Percentiles rank a stretch among this genome's conserved stretches.
phyloP scores from a whole-genome alignment of 768 basidiomycete genomes.

The Polyporus arcularius region DNA sequence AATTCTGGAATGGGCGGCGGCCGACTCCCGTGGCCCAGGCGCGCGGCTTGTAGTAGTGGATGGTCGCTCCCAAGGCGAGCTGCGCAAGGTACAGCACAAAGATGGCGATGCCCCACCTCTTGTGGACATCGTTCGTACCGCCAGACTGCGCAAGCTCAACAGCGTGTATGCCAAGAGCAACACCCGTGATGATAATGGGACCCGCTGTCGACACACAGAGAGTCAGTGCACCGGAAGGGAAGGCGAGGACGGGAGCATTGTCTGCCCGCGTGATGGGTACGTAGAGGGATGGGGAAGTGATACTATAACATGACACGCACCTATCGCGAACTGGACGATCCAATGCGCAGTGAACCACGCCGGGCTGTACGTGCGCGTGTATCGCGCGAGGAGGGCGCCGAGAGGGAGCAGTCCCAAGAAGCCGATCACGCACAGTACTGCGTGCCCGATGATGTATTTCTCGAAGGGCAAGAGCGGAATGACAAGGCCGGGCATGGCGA shows the following conservation, averaged over 20 bases:
- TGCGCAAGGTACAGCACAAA: conserved; percentile 56
- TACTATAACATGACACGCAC: conserved; percentile 1
- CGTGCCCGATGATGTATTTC: conserved; percentile 52
- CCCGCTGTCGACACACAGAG: conserved; percentile 32
- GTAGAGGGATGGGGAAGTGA: not conserved
- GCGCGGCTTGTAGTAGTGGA: conserved; percentile 52
- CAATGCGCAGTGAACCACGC: conserved; percentile 45
- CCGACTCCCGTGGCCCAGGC: conserved; percentile 23
- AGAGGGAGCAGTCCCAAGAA: conserved; percentile 61
- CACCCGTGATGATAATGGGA: conserved; percentile 54
- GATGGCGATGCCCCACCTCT: conserved; percentile 53
- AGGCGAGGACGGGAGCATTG: not conserved
- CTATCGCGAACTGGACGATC: conserved; percentile 47
- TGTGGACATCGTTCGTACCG: conserved; percentile 44
- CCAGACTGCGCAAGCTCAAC: conserved; percentile 31
- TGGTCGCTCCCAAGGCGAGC: conserved; percentile 45
- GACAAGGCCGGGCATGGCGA: not conserved
- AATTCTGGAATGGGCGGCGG: conserved; percentile 47
- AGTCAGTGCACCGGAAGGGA: not conserved
- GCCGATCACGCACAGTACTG: conserved; percentile 48
- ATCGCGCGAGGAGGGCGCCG: conserved; percentile 55
- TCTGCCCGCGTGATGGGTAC: not conserved
- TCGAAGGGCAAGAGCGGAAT: conserved; percentile 46
- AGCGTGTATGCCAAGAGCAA: conserved; percentile 43
- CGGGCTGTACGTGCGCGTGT: conserved; percentile 50